phyloP scores from a whole-genome alignment of 352 stramenopile genomes.

The Albugo laibachii region DNA sequence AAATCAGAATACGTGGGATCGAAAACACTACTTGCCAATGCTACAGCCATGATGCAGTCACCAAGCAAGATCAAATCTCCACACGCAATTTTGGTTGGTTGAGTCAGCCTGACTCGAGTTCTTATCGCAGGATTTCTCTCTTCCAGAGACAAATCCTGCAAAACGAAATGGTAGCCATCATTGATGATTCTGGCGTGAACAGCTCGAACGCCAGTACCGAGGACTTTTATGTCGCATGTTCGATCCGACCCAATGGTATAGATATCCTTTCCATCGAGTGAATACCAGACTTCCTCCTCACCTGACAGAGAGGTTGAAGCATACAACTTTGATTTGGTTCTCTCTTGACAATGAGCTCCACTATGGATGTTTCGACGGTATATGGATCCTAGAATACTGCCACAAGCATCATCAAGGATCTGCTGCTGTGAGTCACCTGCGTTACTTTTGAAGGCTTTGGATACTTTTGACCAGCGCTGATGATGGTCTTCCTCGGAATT shows the following conservation, averaged over 20 bases:
- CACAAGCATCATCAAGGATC: too few species aligned
- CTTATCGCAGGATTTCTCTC: slow-evolving; percentile 16
- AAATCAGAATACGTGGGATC: slow-evolving; percentile 31
- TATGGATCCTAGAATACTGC: too few species aligned
- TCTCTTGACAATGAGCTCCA: too few species aligned
- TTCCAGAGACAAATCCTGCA: slow-evolving; percentile 56
- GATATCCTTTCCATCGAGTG: slow-evolving; percentile 7
- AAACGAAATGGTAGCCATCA: slow-evolving; percentile 37
- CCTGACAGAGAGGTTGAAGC: neutral
- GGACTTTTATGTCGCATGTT: slow-evolving; percentile 29
- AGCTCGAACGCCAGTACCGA: slow-evolving; percentile 19
- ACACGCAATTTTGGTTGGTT: slow-evolving; percentile 25
- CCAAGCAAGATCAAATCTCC: slow-evolving; percentile 41
- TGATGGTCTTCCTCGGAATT: too few species aligned
- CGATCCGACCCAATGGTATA: slow-evolving; percentile 39
- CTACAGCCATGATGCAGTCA: slow-evolving; percentile 26
- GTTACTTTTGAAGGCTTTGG: too few species aligned
- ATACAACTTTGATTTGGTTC: too few species aligned
- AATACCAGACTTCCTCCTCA: slow-evolving; percentile 7
- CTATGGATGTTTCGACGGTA: too few species aligned
- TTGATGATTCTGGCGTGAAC: slow-evolving; percentile 44
- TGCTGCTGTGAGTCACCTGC: too few species aligned
- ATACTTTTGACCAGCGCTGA: too few species aligned
- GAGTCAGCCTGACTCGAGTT: slow-evolving; percentile 25
- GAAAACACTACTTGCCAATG: slow-evolving; percentile 8